These are phyloP conservation scores for Cucurbita ficifolia DNA, from an alignment of 306 rosid species.

Conservation along the genomic window DNA sequence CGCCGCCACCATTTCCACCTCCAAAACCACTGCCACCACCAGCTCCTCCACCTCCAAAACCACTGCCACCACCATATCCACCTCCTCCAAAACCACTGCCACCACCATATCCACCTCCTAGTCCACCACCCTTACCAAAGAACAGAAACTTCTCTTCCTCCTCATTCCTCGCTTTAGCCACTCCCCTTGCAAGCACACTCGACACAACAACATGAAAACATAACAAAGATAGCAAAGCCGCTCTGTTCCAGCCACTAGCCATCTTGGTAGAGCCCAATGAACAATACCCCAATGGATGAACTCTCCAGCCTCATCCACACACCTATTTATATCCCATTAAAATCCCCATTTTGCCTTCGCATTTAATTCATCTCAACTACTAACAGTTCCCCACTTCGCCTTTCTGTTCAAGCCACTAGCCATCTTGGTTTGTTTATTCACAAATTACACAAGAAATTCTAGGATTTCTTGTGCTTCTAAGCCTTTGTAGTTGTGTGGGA, in stretches of 20 bases:
- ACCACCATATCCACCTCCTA: not conserved
- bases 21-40: not conserved
- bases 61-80: slow-evolving; percentile 17
- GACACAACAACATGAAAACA: slow-evolving; percentile 32
- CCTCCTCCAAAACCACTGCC: slow-evolving; percentile 12
- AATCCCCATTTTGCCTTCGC: not conserved
- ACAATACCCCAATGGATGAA: not conserved
- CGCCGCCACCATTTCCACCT: not conserved
- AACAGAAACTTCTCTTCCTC: slow-evolving; percentile 23
- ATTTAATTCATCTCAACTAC: slow-evolving; percentile 43
- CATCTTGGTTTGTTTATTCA: too few species aligned
- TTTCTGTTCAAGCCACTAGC: too few species aligned
- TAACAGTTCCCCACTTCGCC: slow-evolving; percentile 10
- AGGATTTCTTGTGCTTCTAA: too few species aligned
- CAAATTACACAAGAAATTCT: too few species aligned
- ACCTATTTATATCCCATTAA: not conserved
- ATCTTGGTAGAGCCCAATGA: slow-evolving; percentile 5
- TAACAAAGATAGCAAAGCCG: slow-evolving; percentile 27
- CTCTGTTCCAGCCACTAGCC: slow-evolving; percentile 14
- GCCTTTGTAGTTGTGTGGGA: too few species aligned
- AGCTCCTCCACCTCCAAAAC: not conserved
- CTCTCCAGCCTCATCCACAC: not conserved
- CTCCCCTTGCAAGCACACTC: slow-evolving; percentile 51
- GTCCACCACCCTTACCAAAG: slow-evolving; percentile 12
- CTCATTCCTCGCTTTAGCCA: slow-evolving; percentile 18